Base-by-base conservation (phyloP, 371 early-diverging fungal species). In the Chytridium lagenaria region DNA sequence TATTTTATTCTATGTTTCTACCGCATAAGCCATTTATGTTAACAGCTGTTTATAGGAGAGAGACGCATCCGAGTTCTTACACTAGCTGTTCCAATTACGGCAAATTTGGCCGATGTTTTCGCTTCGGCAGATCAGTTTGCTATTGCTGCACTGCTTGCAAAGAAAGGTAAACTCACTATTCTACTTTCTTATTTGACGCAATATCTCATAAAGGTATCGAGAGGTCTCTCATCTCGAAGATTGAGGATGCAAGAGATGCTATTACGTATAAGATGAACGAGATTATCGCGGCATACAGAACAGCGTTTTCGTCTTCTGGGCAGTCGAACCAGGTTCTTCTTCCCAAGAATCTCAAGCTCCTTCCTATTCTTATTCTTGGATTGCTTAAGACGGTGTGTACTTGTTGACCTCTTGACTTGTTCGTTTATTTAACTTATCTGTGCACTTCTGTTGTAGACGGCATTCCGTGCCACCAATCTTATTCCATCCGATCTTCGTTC, bases 31-130 rank as follows among this genome's bases (percentile, higher is more conserved):
- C 7, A 33, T 37, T 33, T 34, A 34, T 37, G n/a, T n/a, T n/a
- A n/a, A n/a, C n/a, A n/a, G n/a, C n/a, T 34, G 7, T 23, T 2
- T 31, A 2, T 59, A 78, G 92, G 95, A 36, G 97, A 98, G 81
- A 90, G 99, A 34, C 92, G 98, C 50, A 99, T 99, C 77, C 90
- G 99, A 61, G 96, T 99, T 0, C 77, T 97, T 49, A 99, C 98
- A 0, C 81, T 95, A 74, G 92, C 93, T 16, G 80, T 98, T 23
- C 98, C 99, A 3, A 93, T 95, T 1, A 93, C 92, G 2, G 89
- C 84, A 67, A 91, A 88, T 50, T 81, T 95, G 31, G 86, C 89
- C 28, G 96, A 96, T 59, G 67, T 97, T 19, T 95, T 92, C 81
- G 84, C 89, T 30, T 86, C 90, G 33, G 94, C 92, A 1, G 96